Percentiles rank a stretch among this genome's conserved stretches.
phyloP scores from a whole-genome alignment of 1,284 basidiomycete species.

The Mycena sp. region DNA sequence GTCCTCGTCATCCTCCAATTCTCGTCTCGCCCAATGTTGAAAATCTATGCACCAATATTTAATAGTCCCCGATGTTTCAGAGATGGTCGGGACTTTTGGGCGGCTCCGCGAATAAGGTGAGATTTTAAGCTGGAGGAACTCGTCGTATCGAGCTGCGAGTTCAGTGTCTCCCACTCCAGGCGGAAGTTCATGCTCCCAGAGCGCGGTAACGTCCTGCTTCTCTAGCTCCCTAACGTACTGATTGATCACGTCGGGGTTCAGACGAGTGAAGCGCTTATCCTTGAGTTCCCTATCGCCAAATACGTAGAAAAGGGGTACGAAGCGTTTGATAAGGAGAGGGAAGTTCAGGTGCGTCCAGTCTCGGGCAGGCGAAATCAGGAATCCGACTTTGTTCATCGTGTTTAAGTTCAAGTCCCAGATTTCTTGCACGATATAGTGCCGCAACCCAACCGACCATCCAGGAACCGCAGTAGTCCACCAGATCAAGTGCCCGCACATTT shows the following conservation, averaged over 20 bases:
- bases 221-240: background rate
- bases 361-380: background rate
- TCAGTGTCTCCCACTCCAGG: fast-evolving
- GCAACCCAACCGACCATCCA: background rate
- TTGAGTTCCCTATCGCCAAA: background rate
- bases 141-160: background rate
- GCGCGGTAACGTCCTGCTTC: fast-evolving
- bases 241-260: background rate
- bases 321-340: background rate
- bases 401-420: background rate
- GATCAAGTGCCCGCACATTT: background rate
- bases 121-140: background rate
- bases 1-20: background rate
- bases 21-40: background rate
- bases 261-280: background rate
- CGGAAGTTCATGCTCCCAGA: background rate
- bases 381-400: background rate
- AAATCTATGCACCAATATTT: background rate
- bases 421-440: background rate
- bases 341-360: background rate
- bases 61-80: background rate
- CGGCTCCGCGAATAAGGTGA: background rate
- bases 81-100: too few species aligned
- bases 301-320: background rate
- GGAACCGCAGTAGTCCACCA: slow-evolving; percentile 6